These are phyloP conservation scores for Fomitiporia mediterranea DNA, from an alignment of 1,284 basidiomycete species.

Conservation along the genomic window DNA sequence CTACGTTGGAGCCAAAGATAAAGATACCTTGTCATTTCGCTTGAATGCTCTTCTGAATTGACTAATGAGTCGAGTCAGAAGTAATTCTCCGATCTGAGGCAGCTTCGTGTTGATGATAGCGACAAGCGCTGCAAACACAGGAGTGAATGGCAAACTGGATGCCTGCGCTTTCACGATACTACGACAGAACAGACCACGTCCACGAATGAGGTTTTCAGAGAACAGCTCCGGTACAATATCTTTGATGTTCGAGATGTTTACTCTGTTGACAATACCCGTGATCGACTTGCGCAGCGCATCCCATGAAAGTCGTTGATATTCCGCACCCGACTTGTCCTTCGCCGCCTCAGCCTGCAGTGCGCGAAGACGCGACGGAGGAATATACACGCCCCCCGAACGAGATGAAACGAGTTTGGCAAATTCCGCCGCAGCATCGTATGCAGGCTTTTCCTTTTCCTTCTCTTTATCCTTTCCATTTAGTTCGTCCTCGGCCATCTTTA, in stretches of 20 bases:
- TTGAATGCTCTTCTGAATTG: conserved; percentile 96
- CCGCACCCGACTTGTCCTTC: conserved; percentile 82
- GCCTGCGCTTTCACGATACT: conserved; percentile 98
- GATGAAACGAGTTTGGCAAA: conserved; percentile 76
- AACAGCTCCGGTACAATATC: conserved; percentile 93
- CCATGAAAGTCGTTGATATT: conserved; percentile 96
- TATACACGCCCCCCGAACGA: conserved; percentile 92
- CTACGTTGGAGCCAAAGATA: not conserved
- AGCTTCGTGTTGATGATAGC: conserved; percentile 97
- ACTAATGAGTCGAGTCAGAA: conserved; percentile 85
- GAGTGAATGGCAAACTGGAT: conserved; percentile 94
- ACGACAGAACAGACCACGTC: conserved; percentile 83
- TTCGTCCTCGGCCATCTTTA: conserved; percentile 68
- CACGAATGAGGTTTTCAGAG: conserved; percentile 86
- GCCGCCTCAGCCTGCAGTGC: conserved; percentile 87
- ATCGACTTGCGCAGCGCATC: conserved; percentile 97
- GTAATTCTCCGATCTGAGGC: conserved; percentile 91
- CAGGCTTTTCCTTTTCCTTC: conserved; percentile 43
- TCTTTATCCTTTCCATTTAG: conserved; percentile 54
- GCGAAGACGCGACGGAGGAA: conserved; percentile 89
- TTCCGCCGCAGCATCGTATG: conserved; percentile 68
- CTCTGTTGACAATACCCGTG: conserved; percentile 99
- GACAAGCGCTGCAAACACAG: conserved; percentile 93
- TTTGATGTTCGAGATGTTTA: conserved; percentile 96
- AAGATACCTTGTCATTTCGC: conserved; percentile 90